Evolutionary conservation across 2,329 filamentous ascomycete species (phyloP).

Genomic region (Trichoderma atroviride): DNA sequence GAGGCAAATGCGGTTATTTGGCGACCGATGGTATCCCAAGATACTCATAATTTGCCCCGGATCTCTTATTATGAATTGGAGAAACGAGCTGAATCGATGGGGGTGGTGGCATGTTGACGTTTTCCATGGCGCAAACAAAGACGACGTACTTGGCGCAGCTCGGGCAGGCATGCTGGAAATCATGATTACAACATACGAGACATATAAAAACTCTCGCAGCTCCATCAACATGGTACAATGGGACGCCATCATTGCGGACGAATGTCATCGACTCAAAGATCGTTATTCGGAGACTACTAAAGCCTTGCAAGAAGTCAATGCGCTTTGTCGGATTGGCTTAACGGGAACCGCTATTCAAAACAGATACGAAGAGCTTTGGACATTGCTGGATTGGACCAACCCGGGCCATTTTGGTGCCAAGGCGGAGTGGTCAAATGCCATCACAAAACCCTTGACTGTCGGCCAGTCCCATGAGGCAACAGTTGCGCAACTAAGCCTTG

Average conservation of each 20-base stretch:
- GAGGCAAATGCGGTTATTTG: conserved; percentile 74
- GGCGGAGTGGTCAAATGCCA: conserved; percentile 75
- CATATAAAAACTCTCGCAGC: conserved; percentile 77
- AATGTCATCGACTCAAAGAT: conserved; percentile 90
- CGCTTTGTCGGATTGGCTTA: conserved; percentile 87
- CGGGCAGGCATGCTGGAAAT: conserved; percentile 79
- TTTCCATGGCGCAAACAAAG: conserved; percentile 72
- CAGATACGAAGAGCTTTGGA: conserved; percentile 97
- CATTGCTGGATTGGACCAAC: conserved; percentile 92
- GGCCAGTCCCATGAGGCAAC: conserved; percentile 95
- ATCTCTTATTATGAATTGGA: conserved; percentile 88
- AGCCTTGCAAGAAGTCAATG: conserved; percentile 87
- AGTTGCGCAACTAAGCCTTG: conserved; percentile 75
- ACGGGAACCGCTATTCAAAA: conserved; percentile 98
- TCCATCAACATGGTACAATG: conserved; percentile 82
- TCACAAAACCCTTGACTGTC: conserved; percentile 77
- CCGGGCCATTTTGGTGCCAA: conserved; percentile 70
- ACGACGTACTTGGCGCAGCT: conserved; percentile 72
- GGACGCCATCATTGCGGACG: conserved; percentile 94
- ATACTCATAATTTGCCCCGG: conserved; percentile 88
- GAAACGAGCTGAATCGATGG: conserved; percentile 82
- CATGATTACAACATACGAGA: conserved; percentile 91
- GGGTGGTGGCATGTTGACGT: conserved; percentile 91
- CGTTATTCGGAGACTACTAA: conserved; percentile 74
- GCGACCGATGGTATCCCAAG: conserved; percentile 70